These are phyloP conservation scores for Omphalea diandra DNA, from an alignment of 441 rosid genomes.

Conservation along the genomic window DNA sequence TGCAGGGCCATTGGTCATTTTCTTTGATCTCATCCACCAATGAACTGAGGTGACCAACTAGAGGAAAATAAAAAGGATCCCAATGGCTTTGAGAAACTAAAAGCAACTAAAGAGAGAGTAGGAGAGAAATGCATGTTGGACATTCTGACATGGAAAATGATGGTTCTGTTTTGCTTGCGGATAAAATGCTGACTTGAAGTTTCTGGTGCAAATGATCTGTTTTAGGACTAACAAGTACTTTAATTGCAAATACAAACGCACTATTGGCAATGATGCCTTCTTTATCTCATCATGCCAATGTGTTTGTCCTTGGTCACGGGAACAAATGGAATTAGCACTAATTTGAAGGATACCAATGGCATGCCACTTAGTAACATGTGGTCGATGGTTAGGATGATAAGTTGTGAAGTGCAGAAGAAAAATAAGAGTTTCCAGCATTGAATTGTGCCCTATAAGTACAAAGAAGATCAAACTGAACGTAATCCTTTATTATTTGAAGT, in stretches of 20 bases:
- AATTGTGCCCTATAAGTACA: not conserved
- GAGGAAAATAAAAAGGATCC: not conserved
- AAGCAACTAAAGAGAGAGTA: not conserved
- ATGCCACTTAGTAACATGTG: not conserved
- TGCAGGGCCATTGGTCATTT: not conserved
- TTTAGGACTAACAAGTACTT: not conserved
- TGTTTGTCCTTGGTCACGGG: not conserved
- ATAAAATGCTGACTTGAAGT: not conserved
- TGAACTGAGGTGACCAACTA: not conserved
- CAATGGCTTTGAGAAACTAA: not conserved
- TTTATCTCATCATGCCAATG: not conserved
- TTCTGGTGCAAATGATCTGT: not conserved
- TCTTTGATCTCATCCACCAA: not conserved
- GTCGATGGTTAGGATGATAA: not conserved
- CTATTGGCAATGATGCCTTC: not conserved
- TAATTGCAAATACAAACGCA: not conserved
- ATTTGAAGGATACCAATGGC: not conserved
- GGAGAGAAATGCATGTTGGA: not conserved
- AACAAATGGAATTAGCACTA: not conserved
- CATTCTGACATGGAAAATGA: not conserved
- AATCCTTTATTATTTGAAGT: not conserved
- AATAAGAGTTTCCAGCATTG: not conserved
- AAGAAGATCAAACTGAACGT: not conserved
- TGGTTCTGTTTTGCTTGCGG: not conserved
- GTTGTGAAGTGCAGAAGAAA: too few relatives aligned